phyloP scores from a whole-genome alignment of 2,329 filamentous ascomycete genomes.

The Dactylellina leptospora region DNA sequence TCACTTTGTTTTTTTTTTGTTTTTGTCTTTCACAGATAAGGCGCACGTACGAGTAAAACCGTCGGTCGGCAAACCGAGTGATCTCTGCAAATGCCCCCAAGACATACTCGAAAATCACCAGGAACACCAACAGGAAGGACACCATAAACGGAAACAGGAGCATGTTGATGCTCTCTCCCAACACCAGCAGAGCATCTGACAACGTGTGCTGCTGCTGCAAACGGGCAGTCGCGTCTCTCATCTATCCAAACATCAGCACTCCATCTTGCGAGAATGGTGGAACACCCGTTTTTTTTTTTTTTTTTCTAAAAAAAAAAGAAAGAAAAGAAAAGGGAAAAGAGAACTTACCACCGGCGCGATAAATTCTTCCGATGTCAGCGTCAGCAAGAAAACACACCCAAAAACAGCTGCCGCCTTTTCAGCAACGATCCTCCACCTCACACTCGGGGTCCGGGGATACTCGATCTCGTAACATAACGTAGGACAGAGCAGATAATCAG shows the following conservation, averaged over 20 bases:
- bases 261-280: not conserved
- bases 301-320: constrained; percentile 4
- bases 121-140: constrained; percentile 79
- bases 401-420: constrained; percentile 90
- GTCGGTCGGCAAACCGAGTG: constrained; percentile 88
- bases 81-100: constrained; percentile 95
- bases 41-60: constrained; percentile 87
- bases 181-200: constrained; percentile 77
- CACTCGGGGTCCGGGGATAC: constrained; percentile 80
- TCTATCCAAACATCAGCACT: constrained; percentile 36
- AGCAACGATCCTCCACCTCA: constrained; percentile 81
- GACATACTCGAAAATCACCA: constrained; percentile 98
- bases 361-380: constrained; percentile 90
- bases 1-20: not conserved
- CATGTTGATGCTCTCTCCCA: constrained; percentile 88
- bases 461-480: constrained; percentile 98
- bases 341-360: constrained; percentile 81
- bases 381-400: constrained; percentile 91
- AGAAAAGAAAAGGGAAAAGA: constrained; percentile 1
- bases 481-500: constrained; percentile 88
- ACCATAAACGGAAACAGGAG: constrained; percentile 98
- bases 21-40: constrained; percentile 57
- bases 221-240: constrained; percentile 61
- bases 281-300: not conserved
- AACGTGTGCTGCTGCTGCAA: constrained; percentile 64